These are phyloP conservation scores for Antrodiella citrinella DNA, from an alignment of 768 basidiomycete genomes.

Conservation along the genomic window DNA sequence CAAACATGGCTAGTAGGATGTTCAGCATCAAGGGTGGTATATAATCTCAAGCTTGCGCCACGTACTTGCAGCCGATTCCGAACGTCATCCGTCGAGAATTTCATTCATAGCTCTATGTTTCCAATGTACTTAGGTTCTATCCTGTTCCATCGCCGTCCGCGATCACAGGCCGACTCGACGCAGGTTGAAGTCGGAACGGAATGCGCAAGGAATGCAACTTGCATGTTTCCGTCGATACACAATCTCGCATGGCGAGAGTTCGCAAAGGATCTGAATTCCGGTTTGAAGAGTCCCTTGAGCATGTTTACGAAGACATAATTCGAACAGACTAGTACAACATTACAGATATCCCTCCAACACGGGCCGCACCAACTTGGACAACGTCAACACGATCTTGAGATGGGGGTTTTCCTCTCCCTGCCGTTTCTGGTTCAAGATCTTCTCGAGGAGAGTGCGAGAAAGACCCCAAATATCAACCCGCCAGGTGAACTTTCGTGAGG, in stretches of 20 bases:
- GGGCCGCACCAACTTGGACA: conserved; percentile 49
- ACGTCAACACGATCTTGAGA: conserved; percentile 60
- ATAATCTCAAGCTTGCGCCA: too few relatives aligned
- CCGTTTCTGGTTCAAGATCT: conserved; percentile 47
- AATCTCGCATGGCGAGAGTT: not conserved
- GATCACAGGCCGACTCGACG: not conserved
- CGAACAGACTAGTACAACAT: not conserved
- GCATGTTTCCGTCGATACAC: not conserved
- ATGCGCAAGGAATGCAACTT: too few relatives aligned
- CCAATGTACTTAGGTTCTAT: not conserved
- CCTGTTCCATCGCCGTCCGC: not conserved
- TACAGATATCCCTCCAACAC: conserved; percentile 33
- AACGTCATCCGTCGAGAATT: too few relatives aligned
- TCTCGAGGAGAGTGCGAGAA: conserved; percentile 28
- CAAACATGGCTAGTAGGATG: too few relatives aligned
- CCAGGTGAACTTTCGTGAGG: conserved; percentile 72
- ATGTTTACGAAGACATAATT: not conserved
- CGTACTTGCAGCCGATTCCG: too few relatives aligned
- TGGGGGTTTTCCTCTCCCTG: conserved; percentile 54
- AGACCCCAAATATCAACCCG: conserved; percentile 65
- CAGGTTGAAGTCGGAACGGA: too few relatives aligned
- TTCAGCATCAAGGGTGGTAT: too few relatives aligned
- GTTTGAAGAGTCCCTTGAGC: not conserved
- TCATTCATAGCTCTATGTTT: too few relatives aligned
- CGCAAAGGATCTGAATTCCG: not conserved